A percentile compares a stretch with the other conserved stretches of the same genome.
These are phyloP conservation scores for Zygotorulaspora sp. DNA, from an alignment of 805 yeast species.

Conservation along the genomic window DNA sequence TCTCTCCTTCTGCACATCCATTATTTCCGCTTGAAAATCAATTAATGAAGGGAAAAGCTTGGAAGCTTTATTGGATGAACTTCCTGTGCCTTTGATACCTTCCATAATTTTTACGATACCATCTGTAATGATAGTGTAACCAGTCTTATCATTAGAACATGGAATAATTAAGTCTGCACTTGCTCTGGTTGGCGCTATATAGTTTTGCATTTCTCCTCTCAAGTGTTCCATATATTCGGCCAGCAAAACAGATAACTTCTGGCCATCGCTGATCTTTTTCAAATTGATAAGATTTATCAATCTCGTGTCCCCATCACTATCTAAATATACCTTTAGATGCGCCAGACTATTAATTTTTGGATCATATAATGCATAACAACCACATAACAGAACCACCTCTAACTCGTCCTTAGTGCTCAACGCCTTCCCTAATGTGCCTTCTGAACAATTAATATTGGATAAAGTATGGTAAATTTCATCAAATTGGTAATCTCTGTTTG, in stretches of 20 bases:
- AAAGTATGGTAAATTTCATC: slow-evolving; percentile 22
- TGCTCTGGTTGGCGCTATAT: slow-evolving; percentile 30
- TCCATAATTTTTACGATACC: slow-evolving; percentile 33
- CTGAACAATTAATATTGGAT: slow-evolving; percentile 7
- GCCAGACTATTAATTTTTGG: slow-evolving; percentile 50
- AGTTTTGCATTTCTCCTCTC: slow-evolving; percentile 31
- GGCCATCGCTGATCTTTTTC: slow-evolving; percentile 12
- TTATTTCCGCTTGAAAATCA: slow-evolving; percentile 30
- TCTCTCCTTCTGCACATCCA: slow-evolving; percentile 32
- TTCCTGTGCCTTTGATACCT: slow-evolving; percentile 15
- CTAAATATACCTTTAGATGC: slow-evolving; percentile 66
- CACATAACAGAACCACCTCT: slow-evolving; percentile 54
- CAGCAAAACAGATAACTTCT: slow-evolving; percentile 22
- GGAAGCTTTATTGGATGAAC: slow-evolving; percentile 1
- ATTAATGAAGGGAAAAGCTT: slow-evolving; percentile 20
- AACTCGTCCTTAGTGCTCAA: slow-evolving; percentile 16
- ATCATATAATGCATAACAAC: slow-evolving; percentile 76
- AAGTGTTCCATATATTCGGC: slow-evolving; percentile 30
- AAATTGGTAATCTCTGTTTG: slow-evolving; percentile 36
- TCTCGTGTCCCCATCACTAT: slow-evolving; percentile 80
- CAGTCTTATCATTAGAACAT: slow-evolving; percentile 26
- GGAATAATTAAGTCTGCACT: slow-evolving; percentile 34
- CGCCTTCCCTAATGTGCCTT: slow-evolving; percentile 16
- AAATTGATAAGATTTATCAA: slow-evolving; percentile 67
- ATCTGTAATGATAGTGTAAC: slow-evolving; percentile 29